phyloP scores from a whole-genome alignment of 2,329 filamentous ascomycete genomes.

The Tolypocladium ovalisporum region DNA sequence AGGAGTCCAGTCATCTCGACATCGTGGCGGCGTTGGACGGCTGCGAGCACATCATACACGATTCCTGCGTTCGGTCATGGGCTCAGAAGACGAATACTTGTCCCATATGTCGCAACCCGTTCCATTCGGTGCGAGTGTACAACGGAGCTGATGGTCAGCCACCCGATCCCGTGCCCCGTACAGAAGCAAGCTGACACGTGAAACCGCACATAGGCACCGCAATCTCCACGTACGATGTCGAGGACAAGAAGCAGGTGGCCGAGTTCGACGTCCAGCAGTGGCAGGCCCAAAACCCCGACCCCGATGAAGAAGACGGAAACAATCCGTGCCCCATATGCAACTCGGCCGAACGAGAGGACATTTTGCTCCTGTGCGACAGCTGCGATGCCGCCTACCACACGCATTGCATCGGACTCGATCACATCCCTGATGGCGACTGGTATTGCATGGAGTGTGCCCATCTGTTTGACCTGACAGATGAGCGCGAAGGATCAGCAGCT shows the following conservation, averaged over 20 bases:
- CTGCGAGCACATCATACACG: slow-evolving; percentile 86
- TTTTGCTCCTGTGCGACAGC: slow-evolving; percentile 80
- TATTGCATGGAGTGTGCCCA: slow-evolving; percentile 78
- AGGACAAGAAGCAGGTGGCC: slow-evolving; percentile 80
- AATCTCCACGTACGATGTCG: slow-evolving; percentile 51
- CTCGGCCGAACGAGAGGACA: slow-evolving; percentile 67
- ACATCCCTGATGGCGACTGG: slow-evolving; percentile 70
- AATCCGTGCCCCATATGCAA: slow-evolving; percentile 78
- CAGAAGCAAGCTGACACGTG: neutral
- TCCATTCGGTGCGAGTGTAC: slow-evolving; percentile 82
- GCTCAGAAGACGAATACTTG: slow-evolving; percentile 95
- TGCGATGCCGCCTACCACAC: slow-evolving; percentile 88
- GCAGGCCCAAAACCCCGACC: slow-evolving; percentile 60
- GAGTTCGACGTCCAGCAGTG: slow-evolving; percentile 73
- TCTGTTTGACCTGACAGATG: slow-evolving; percentile 26
- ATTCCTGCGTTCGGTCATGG: slow-evolving; percentile 89
- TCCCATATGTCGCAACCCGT: slow-evolving; percentile 86
- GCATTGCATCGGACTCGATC: slow-evolving; percentile 76
- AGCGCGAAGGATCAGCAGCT: slow-evolving; percentile 20
- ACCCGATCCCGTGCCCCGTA: neutral
- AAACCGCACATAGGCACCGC: slow-evolving; percentile 32
- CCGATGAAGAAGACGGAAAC: slow-evolving; percentile 54
- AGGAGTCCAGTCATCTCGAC: slow-evolving; percentile 25
- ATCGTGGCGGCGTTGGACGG: slow-evolving; percentile 53
- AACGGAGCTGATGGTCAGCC: slow-evolving; percentile 61